A percentile compares a stretch with the other conserved stretches of the same genome.
Evolutionary conservation across 805 yeast genomes (phyloP).

Genomic region (Allodekkera sacchari): DNA sequence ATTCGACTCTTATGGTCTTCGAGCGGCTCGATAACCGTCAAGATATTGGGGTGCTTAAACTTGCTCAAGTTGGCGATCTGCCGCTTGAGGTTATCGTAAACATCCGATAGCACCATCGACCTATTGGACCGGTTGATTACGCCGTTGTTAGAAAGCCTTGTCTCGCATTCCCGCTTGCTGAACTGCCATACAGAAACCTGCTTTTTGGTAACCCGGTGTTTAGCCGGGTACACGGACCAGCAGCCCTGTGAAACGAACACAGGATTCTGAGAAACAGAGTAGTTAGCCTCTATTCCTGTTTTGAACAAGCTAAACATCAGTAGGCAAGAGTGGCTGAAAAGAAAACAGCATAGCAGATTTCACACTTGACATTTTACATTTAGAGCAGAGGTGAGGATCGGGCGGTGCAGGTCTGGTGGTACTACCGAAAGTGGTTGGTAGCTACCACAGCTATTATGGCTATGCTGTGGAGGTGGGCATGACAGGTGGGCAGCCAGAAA

Average conservation of each 20-base stretch:
- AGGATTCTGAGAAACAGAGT: constrained; percentile 63
- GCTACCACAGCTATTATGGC: no score
- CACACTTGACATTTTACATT: no score
- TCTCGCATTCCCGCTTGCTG: constrained; percentile 70
- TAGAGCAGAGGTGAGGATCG: no score
- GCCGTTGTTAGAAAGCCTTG: constrained; percentile 41
- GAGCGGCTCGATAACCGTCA: constrained; percentile 78
- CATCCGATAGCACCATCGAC: constrained; percentile 46
- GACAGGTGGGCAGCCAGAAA: no score
- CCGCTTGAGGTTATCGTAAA: constrained; percentile 52
- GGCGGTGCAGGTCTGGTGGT: no score
- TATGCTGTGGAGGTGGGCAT: no score
- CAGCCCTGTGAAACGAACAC: constrained; percentile 61
- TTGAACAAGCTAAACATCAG: constrained; percentile 47
- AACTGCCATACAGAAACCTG: constrained; percentile 78
- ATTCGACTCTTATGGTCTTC: constrained; percentile 78
- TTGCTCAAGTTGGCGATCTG: constrained; percentile 71
- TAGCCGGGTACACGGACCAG: constrained; percentile 85
- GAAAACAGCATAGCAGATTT: no score
- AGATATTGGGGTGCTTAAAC: constrained; percentile 81
- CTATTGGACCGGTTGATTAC: constrained; percentile 40
- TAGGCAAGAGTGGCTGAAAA: no score
- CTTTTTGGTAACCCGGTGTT: constrained; percentile 51
- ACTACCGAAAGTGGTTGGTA: no score
- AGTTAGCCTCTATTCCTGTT: constrained; percentile 57